Evolutionary conservation across 441 rosid species (phyloP), one percentile per base, ranked within the genome.

Genomic region (Lepidium campestre): DNA sequence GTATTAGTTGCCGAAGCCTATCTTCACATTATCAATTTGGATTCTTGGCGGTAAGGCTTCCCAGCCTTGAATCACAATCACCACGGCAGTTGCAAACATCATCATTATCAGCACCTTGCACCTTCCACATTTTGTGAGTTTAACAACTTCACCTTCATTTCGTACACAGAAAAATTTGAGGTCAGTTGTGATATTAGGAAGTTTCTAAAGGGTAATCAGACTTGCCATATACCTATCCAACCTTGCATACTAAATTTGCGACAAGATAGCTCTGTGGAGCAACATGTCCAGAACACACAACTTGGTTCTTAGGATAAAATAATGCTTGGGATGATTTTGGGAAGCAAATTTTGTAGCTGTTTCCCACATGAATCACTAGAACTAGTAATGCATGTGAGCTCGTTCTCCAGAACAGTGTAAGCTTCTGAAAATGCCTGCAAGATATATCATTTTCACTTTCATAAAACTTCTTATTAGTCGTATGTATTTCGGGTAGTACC

Each of bases 391-490:
- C 78, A 79, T 40, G 80, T 59, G 37, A 86, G 82, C 85, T 94
- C 96, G 58, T 80, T 88, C 83, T 89, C 96, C 78, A 94, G 79
- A 67, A 81, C 57, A 64, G 94, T 80, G 82, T 88, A 85, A 39
- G 99, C 99, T 74, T 94, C 99, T 29, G 99, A 86, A 81, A 94
- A 94, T 63, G 99, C 98, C 98, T 94, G 85, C 82, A 83, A 23
- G 52, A 74, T 39, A 46, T 32, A 65, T 70, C 63, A 23, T 65
- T 45, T 65, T 35, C 20, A 37, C 22, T 27, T 25, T 36, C 40
- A 40, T 46, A 31, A 59, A 56, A 27, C 10, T 27, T 35, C 35
- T 13, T 53, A 46, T 22, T 36, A 7, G 20, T 32, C 20, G 4
- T 42, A 61, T n/a, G 5, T 29, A 7, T 46, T 44, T 37, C 14